phyloP scores from a whole-genome alignment of 2,329 filamentous ascomycete species.

The Penicillium sp. region DNA sequence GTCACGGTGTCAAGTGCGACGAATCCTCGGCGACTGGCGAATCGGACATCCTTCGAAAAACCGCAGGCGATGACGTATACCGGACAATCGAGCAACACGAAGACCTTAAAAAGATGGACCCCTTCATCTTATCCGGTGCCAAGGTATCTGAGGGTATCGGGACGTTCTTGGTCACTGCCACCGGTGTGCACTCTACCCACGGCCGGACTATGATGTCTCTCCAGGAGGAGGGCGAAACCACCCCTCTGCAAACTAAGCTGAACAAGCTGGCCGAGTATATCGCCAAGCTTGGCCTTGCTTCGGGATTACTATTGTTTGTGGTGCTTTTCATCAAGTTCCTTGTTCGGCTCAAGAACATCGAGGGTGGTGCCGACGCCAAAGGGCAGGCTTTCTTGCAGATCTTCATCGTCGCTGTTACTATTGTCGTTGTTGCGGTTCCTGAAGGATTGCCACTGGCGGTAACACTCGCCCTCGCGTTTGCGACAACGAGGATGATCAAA shows the following conservation, averaged over 20 bases:
- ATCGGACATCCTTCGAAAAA: slow-evolving; percentile 70
- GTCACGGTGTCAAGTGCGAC: slow-evolving; percentile 66
- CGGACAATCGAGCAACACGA: slow-evolving; percentile 61
- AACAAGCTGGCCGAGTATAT: slow-evolving; percentile 77
- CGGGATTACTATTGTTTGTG: slow-evolving; percentile 72
- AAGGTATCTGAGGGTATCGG: slow-evolving; percentile 76
- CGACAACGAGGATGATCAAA: slow-evolving; percentile 61
- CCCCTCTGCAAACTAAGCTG: slow-evolving; percentile 73
- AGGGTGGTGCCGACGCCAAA: slow-evolving; percentile 47
- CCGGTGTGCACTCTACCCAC: slow-evolving; percentile 70
- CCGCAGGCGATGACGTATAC: slow-evolving; percentile 62
- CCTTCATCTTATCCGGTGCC: slow-evolving; percentile 77
- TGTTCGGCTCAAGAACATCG: slow-evolving; percentile 56
- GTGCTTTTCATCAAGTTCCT: slow-evolving; percentile 77
- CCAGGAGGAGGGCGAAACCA: slow-evolving; percentile 72
- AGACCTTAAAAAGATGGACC: slow-evolving; percentile 65
- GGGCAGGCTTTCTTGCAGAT: slow-evolving; percentile 59
- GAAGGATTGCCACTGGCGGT: slow-evolving; percentile 62
- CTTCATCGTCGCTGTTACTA: slow-evolving; percentile 58
- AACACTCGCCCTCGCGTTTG: slow-evolving; percentile 61
- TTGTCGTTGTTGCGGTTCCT: slow-evolving; percentile 60
- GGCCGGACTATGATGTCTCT: slow-evolving; percentile 78
- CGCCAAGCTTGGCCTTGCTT: slow-evolving; percentile 69
- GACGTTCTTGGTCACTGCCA: slow-evolving; percentile 71
- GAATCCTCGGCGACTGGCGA: slow-evolving; percentile 76